Conservation (phyloP, 2,329 filamentous ascomycete genomes). For the Diaporthe ilicicola region DNA sequence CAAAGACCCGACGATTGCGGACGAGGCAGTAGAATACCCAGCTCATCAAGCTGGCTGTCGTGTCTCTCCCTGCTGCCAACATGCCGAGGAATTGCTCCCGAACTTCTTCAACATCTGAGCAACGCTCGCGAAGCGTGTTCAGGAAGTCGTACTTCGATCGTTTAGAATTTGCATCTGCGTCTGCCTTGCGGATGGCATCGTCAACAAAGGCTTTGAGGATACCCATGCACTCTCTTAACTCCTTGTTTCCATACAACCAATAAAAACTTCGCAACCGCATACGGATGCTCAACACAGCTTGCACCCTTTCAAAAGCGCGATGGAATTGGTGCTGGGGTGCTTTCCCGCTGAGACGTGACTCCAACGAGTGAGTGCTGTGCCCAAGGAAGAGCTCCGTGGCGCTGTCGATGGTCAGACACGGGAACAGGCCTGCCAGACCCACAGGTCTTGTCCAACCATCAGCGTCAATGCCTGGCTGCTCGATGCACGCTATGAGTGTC, state of each 20-base stretch:
- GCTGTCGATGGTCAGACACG: slow-evolving; percentile 61
- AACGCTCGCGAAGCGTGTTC: not conserved
- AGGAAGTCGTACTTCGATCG: not conserved
- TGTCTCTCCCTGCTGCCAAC: not conserved
- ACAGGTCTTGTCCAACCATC: not conserved
- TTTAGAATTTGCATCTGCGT: not conserved
- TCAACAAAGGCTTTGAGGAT: not conserved
- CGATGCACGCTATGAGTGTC: not conserved
- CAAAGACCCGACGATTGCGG: slow-evolving; percentile 38
- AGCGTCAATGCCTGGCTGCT: not conserved
- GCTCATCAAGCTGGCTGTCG: not conserved
- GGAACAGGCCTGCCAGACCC: slow-evolving; percentile 52
- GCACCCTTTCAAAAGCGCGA: slow-evolving; percentile 2
- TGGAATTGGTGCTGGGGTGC: not conserved
- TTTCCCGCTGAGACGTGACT: not conserved
- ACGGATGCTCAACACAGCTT: not conserved
- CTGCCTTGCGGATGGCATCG: not conserved
- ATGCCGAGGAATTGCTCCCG: not conserved
- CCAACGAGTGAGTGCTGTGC: slow-evolving; percentile 43
- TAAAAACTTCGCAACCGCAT: slow-evolving; percentile 20
- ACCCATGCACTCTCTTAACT: not conserved
- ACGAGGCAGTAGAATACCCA: slow-evolving; percentile 5
- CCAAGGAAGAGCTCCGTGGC: slow-evolving; percentile 66
- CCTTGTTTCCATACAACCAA: slow-evolving; percentile 1
- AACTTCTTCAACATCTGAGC: not conserved